Evolutionary conservation across 2,329 filamentous ascomycete species (phyloP).

Genomic region (Trichoderma simmonsii): DNA sequence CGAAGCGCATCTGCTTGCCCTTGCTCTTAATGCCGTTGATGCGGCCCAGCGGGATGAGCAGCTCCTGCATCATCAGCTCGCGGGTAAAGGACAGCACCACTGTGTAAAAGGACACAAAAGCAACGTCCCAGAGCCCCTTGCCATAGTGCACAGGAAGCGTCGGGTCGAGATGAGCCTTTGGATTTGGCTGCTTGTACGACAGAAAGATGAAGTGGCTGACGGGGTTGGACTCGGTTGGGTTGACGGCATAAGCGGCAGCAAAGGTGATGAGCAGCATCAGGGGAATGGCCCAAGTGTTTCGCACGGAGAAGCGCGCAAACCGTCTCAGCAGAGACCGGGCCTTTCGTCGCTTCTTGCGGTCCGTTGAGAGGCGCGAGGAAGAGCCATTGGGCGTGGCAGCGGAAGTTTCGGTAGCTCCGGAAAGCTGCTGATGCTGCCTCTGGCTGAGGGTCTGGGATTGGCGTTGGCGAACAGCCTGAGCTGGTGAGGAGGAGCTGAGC

Average conservation of each 20-base stretch:
- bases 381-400: not conserved
- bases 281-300: conserved; percentile 62
- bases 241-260: conserved; percentile 64
- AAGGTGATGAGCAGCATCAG: conserved; percentile 63
- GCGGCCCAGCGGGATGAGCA: conserved; percentile 73
- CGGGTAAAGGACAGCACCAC: conserved; percentile 86
- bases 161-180: conserved; percentile 28
- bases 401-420: conserved; percentile 1
- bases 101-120: conserved; percentile 83
- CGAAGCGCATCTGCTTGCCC: conserved; percentile 81
- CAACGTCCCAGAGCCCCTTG: conserved; percentile 79
- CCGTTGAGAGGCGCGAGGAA: not conserved
- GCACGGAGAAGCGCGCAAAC: conserved; percentile 33
- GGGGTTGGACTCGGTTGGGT: conserved; percentile 74
- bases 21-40: conserved; percentile 62
- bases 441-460: not conserved
- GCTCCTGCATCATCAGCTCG: conserved; percentile 89
- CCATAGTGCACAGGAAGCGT: conserved; percentile 64
- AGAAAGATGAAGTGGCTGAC: conserved; percentile 80
- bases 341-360: conserved; percentile 14
- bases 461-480: not conserved
- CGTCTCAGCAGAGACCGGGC: conserved; percentile 11
- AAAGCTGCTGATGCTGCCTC: not conserved
- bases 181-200: conserved; percentile 59
- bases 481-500: not conserved